Base-by-base conservation (phyloP, 306 rosid species). In the Clitoria ternatea region DNA sequence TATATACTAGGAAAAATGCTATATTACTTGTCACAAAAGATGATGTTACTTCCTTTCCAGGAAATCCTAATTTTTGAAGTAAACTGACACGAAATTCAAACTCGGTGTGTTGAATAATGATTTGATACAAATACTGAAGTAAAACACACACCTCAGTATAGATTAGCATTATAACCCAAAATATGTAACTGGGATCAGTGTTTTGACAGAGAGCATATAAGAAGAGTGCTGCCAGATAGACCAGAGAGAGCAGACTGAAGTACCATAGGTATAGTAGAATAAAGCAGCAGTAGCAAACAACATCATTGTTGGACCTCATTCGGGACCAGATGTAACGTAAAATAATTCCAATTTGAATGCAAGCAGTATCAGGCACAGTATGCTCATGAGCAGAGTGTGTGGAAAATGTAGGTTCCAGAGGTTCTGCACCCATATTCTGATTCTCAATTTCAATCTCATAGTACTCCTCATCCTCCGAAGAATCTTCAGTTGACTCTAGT, bases 251-350 rank as follows among this genome's bases (percentile, higher is more conserved):
- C 68, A 92, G 69, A 82, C 98, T 90, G 75, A 92, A 92, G 82
- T 90, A 75, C 98, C 98, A 92, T 36, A 86, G 73, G 53, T 88
- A 92, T 77, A 92, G 82, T 12, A 92, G 81, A 79, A 88, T 67
- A 71, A 90, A 92, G 87, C 96, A 88, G 80, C 88, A 92, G 64
- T 90, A 92, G 77, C 98, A 90, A 62, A 92, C 98, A 19, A 90
- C 85, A 35, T 92, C 98, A 54, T 90, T 90, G 66, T 92, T 92
- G 4, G 98, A 88, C 76, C 85, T 84, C 96, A 90, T 85, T 65
- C 77, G 92, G 57, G 96, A 86, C 96, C 98, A 92, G 69, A 85
- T 81, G 86, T 88, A 77, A 57, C 70, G 80, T 53, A 88, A 50
- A 75, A 92, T 88, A 74, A 88, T 88, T 81, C 96, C 96, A 64